These are phyloP conservation scores for Corchorus olitorius DNA, from an alignment of 345 rosid genomes.

Conservation along the genomic window DNA sequence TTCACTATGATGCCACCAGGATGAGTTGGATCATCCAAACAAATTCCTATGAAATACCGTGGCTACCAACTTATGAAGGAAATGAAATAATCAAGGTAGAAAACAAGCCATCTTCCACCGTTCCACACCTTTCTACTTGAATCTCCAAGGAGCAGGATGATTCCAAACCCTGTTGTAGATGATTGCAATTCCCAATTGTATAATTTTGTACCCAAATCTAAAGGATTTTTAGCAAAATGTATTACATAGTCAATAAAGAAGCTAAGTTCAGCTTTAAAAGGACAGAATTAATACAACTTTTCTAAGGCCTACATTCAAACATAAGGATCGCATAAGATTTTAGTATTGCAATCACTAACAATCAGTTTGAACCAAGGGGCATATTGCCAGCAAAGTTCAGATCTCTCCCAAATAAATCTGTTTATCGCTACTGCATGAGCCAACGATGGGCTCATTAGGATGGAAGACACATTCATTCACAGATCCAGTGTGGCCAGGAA, in stretches of 20 bases:
- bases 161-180: not conserved
- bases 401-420: slow-evolving; percentile 93
- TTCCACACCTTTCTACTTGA: not conserved
- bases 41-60: not conserved
- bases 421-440: slow-evolving; percentile 96
- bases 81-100: not conserved
- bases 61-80: not conserved
- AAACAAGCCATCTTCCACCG: not conserved
- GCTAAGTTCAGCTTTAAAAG: slow-evolving; percentile 12
- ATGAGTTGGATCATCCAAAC: not conserved
- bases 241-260: slow-evolving; percentile 6
- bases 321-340: not conserved
- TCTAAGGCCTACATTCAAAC: not conserved
- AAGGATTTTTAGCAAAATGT: not conserved
- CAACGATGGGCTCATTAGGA: slow-evolving; percentile 83
- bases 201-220: not conserved
- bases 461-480: slow-evolving; percentile 90
- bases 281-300: slow-evolving; percentile 11
- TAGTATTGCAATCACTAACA: not conserved
- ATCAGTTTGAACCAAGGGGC: not conserved
- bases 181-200: not conserved
- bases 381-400: slow-evolving; percentile 30
- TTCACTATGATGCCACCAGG: too few relatives aligned
- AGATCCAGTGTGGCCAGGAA: slow-evolving; percentile 93
- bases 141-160: not conserved